These are phyloP conservation scores for Colletotrichum phormii DNA, from an alignment of 2,329 filamentous ascomycete species.

Conservation along the genomic window DNA sequence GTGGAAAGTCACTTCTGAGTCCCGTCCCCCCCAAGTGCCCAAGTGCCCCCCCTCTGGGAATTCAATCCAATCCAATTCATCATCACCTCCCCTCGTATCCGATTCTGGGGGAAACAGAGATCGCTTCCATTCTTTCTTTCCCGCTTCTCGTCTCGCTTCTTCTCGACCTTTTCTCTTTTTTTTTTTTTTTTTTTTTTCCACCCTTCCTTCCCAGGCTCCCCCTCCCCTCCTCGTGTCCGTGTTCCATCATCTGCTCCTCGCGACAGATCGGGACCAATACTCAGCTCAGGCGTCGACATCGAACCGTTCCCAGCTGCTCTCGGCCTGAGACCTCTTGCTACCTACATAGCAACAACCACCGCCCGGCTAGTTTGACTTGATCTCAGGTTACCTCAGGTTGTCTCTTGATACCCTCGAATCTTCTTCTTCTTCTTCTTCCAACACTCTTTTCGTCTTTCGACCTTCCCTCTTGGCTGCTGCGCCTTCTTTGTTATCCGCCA, in stretches of 20 bases:
- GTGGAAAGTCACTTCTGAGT: not conserved
- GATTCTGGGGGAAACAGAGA: conserved; percentile 35
- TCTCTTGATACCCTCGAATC: conserved; percentile 6
- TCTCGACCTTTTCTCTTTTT: conserved; percentile 1
- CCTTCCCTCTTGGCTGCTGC: conserved; percentile 25
- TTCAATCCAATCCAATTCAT: not conserved
- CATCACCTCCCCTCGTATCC: conserved; percentile 32
- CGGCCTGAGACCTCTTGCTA: conserved; percentile 19
- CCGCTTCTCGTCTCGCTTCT: conserved; percentile 28
- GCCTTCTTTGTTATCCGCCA: conserved; percentile 30
- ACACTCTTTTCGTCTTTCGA: conserved; percentile 28
- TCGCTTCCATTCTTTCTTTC: conserved; percentile 20
- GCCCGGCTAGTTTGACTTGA: not conserved
- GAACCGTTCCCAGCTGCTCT: conserved; percentile 15
- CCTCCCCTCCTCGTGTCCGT: conserved; percentile 5
- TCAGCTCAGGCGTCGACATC: conserved; percentile 20
- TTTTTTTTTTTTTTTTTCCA: too few species aligned
- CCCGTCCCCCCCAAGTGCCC: too few species aligned
- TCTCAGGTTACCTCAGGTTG: not conserved
- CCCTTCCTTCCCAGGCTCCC: not conserved
- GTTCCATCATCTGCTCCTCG: conserved; percentile 18
- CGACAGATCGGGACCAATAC: conserved; percentile 17
- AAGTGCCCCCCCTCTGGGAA: not conserved
- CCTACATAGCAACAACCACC: not conserved
- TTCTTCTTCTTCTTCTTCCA: conserved; percentile 6